phyloP scores from a whole-genome alignment of 345 rosid species.

The Gossypium thurberi region DNA sequence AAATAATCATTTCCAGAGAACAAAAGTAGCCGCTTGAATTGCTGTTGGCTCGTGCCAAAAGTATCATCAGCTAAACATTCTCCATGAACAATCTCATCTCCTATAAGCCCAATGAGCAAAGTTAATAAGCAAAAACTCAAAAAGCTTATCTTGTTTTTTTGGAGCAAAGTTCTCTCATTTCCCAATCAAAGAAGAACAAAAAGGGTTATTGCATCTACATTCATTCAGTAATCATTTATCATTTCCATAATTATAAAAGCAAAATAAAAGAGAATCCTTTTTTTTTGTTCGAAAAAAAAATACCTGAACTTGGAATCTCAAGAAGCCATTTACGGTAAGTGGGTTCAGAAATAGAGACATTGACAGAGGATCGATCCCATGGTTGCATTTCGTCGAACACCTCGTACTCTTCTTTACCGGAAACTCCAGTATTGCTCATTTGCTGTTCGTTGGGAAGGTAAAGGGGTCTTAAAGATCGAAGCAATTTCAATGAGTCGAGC shows the following conservation, averaged over 20 bases:
- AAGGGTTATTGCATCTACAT: background rate
- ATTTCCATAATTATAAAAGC: background rate
- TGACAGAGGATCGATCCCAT: constrained; percentile 79
- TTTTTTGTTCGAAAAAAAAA: background rate
- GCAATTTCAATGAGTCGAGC: constrained; percentile 58
- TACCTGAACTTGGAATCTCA: constrained; percentile 77
- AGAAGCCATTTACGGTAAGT: constrained; percentile 77
- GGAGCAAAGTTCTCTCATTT: background rate
- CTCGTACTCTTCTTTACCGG: constrained; percentile 34
- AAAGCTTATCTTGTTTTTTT: background rate
- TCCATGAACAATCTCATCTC: constrained; percentile 42
- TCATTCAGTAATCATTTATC: background rate
- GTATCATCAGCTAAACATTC: constrained; percentile 25
- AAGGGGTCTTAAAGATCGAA: constrained; percentile 83
- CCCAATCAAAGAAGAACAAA: background rate
- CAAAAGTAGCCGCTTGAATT: constrained; percentile 59
- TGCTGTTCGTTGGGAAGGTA: constrained; percentile 25
- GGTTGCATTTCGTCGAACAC: constrained; percentile 66
- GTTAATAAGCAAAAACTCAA: background rate
- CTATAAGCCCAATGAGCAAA: constrained; percentile 27
- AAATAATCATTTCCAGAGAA: constrained; percentile 97
- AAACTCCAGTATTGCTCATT: background rate
- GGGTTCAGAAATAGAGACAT: constrained; percentile 50
- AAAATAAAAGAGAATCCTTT: background rate
- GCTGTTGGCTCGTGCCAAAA: constrained; percentile 5